Base-by-base conservation (phyloP, 108 stramenopile genomes). In the Discostella stelligeroides region DNA sequence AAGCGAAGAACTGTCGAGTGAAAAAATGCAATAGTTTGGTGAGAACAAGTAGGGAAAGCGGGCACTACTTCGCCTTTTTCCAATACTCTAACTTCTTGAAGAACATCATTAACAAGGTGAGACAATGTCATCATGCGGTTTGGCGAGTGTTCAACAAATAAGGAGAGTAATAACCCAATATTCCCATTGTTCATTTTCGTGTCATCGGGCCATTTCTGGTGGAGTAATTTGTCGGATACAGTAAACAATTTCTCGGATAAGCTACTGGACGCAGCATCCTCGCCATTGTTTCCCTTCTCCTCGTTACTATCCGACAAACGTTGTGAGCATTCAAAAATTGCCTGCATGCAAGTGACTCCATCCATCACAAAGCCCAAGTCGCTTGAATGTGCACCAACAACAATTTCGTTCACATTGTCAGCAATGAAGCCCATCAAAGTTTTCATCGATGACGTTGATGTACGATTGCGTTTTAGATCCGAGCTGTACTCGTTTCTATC, bases 281-380 rank as follows among this genome's bases (percentile, higher is more conserved):
- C 41, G 28, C 8, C 23, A 7, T 47, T 28, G 49, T 45, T 53
- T 20, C 61, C 40, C 28, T 46, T 49, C 30, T 38, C 42, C 20
- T 50, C 66, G 18, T n/a, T 41, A 14, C 41, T 29, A 12, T 38
- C 53, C 18, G 56, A 65, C 46, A 76, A 18, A 17, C 76, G 75
- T 24, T 47, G 28, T 20, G 75, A 64, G 53, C 83, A 84, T 24
- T 66, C 56, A 8, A 54, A 56, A 58, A 81, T 76, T 11, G 64
- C 62, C 34, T 81, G 65, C 23, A 84, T 60, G 41, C 71, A 73
- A 23, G 23, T 39, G 5, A 84, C 68, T 23, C 74, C 83, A 63
- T 77, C 74, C 83, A 84, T 84, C 12, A 58, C 74, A 76, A 84
- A 84, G 20, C 60, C 69, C 34, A 84, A 71, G 49, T 81, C 76